Percentiles rank a stretch among this genome's conserved stretches.
Conservation (phyloP, 495 filamentous ascomycete genomes). For the Aspergillus sclerotioniger region DNA sequence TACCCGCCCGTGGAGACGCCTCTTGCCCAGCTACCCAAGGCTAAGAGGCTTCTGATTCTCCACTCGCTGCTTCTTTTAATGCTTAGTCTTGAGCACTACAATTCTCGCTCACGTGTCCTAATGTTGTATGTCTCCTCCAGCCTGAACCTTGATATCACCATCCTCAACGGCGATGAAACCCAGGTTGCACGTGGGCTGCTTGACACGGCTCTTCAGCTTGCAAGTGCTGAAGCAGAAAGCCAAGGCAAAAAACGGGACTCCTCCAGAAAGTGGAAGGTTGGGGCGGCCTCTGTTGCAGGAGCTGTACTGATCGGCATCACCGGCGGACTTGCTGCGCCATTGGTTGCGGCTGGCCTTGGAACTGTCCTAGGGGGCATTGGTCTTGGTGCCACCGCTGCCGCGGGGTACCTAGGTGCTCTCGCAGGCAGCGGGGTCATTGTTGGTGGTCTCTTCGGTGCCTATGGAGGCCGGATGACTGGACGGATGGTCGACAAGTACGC, state of each 20-base stretch:
- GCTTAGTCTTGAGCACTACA: conserved; percentile 79
- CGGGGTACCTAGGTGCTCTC: conserved; percentile 73
- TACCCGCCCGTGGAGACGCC: conserved; percentile 48
- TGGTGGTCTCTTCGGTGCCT: conserved; percentile 84
- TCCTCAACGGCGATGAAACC: conserved; percentile 69
- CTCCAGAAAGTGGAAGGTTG: conserved; percentile 74
- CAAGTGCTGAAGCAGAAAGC: conserved; percentile 64
- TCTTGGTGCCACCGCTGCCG: conserved; percentile 73
- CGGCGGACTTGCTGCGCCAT: conserved; percentile 74
- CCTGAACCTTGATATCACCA: conserved; percentile 59
- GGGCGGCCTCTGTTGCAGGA: conserved; percentile 74
- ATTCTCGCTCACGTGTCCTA: conserved; percentile 70
- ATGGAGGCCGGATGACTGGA: conserved; percentile 79
- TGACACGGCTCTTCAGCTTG: conserved; percentile 67
- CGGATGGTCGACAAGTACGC: conserved; percentile 87
- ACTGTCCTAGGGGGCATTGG: conserved; percentile 78
- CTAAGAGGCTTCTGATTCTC: conserved; percentile 47
- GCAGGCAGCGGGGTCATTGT: conserved; percentile 75
- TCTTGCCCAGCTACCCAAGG: conserved; percentile 39
- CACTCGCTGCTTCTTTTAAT: conserved; percentile 69
- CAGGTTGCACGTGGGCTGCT: conserved; percentile 73
- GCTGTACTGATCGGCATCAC: conserved; percentile 79
- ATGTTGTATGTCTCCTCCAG: conserved; percentile 69
- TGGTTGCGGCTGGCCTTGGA: conserved; percentile 80
- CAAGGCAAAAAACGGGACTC: conserved; percentile 64